phyloP scores from a whole-genome alignment of 2,329 filamentous ascomycete genomes.

The Ophiognomonia clavigignenti-juglandacearum region DNA sequence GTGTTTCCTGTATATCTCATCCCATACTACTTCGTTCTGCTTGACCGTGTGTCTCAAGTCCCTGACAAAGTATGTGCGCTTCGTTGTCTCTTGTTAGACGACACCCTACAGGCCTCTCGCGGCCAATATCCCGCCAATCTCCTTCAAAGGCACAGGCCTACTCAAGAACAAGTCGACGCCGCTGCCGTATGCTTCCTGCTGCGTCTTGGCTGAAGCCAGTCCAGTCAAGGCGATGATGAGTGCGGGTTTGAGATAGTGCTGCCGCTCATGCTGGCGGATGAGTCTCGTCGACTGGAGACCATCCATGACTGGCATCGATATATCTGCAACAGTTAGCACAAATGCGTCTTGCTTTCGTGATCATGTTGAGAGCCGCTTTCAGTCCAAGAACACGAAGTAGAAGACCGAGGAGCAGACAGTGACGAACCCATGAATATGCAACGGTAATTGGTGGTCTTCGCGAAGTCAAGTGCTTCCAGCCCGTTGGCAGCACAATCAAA shows the following conservation, averaged over 20 bases:
- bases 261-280: constrained; percentile 23
- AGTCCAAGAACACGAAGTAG: too few relatives aligned
- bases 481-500: constrained; percentile 41
- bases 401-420: background rate
- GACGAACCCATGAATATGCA: constrained; percentile 43
- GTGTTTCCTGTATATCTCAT: too few relatives aligned
- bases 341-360: too few relatives aligned
- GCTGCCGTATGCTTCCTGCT: constrained; percentile 39
- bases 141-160: constrained; percentile 38
- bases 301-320: constrained; percentile 28
- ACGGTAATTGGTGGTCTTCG: constrained; percentile 28
- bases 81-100: background rate
- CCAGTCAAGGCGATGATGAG: constrained; percentile 43
- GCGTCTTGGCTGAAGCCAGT: constrained; percentile 35
- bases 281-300: constrained; percentile 25
- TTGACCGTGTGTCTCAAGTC: background rate
- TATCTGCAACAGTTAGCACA: constrained; percentile 15
- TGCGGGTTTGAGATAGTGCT: constrained; percentile 24
- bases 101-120: background rate
- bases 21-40: background rate
- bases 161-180: constrained; percentile 44
- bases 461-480: constrained; percentile 40
- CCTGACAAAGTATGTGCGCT: background rate
- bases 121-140: background rate
- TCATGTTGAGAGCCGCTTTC: too few relatives aligned